Base-by-base conservation (phyloP, 257 asterid genomes). In the Solanum raphanifolium region DNA sequence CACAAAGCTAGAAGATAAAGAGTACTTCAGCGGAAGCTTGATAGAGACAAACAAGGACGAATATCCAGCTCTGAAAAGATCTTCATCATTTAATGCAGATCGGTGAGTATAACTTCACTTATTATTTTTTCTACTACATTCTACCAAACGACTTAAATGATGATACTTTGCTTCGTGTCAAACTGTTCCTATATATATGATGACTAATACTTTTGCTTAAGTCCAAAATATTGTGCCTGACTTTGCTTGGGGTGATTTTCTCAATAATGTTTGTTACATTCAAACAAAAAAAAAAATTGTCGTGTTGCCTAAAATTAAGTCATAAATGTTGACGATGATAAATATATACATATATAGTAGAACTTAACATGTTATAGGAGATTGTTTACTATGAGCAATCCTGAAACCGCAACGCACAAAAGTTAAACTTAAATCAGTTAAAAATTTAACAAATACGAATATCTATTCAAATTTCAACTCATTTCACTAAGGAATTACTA, bases 41-140 rank as follows among this genome's bases (percentile, higher is more conserved):
- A 92, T 92, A 85, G 94, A 93, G 92, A 92, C 94, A 39, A 96
- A 87, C 87, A 93, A 92, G 92, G 92, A 90, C 71, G 92, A 91
- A 85, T 87, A 92, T 87, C 94, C 95, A 12, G 88, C 88, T 83
- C 89, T 95, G 32, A 94, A 94, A 83, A 93, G 97, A 88, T 96
- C 98, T 86, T 93, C 92, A 73, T 96, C 99, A 27, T 96, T 91
- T 93, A 94, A 92, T 87, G 98, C 96, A 39, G 95, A 91, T 86
- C 92, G 98, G 92, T 94, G 88, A 92, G 92, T 88, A 38, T 36
- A 12, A 25, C 38, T 81, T 1, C 0, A 1, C 18, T 0, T 27
- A 29, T 68, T 31, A 31, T 71, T 71, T 7, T 15, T 8, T 7
- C 13, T 31, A 69, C 15, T 65, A 65, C 7, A 11, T 60, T 21